Conservation (phyloP, 2,329 filamentous ascomycete species). For the Gremmenia infestans region DNA sequence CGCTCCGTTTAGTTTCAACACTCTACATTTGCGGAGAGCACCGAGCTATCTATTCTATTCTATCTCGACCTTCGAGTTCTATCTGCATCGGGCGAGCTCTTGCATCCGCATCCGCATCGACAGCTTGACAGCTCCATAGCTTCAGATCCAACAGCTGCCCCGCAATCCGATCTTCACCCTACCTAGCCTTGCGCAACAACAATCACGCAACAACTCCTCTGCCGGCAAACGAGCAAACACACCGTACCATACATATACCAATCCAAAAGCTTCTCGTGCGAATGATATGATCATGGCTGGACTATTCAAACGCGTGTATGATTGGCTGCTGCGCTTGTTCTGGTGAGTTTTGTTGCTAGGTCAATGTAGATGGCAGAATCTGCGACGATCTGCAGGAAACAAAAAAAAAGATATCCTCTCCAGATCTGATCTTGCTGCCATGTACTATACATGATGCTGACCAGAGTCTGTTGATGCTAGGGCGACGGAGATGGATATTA, state of each 20-base stretch:
- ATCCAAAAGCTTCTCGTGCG: not conserved
- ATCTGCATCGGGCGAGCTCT: conserved; percentile 7
- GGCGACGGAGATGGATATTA: conserved; percentile 99
- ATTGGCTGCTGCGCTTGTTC: conserved; percentile 96
- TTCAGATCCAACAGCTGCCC: conserved; percentile 13
- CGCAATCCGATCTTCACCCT: conserved; percentile 6
- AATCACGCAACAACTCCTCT: conserved; percentile 18
- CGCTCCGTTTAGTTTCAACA: conserved; percentile 1
- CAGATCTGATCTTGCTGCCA: not conserved
- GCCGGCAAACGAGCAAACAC: not conserved
- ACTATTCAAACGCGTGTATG: conserved; percentile 90
- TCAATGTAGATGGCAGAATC: conserved; percentile 4
- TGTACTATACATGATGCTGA: conserved; percentile 9
- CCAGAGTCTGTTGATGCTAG: conserved; percentile 41
- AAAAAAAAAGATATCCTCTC: conserved; percentile 1
- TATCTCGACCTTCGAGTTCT: conserved; percentile 13
- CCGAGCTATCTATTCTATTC: conserved; percentile 8
- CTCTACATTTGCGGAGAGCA: conserved; percentile 11
- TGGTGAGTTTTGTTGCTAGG: conserved; percentile 60
- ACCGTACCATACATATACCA: not conserved
- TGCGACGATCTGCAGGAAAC: conserved; percentile 10
- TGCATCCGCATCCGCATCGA: not conserved
- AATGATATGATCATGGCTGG: conserved; percentile 65
- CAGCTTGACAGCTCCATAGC: conserved; percentile 4
- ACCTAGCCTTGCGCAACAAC: conserved; percentile 24